Evolutionary conservation across 129 eudicot genomes (phyloP).

Genomic region (Deinandra increscens): DNA sequence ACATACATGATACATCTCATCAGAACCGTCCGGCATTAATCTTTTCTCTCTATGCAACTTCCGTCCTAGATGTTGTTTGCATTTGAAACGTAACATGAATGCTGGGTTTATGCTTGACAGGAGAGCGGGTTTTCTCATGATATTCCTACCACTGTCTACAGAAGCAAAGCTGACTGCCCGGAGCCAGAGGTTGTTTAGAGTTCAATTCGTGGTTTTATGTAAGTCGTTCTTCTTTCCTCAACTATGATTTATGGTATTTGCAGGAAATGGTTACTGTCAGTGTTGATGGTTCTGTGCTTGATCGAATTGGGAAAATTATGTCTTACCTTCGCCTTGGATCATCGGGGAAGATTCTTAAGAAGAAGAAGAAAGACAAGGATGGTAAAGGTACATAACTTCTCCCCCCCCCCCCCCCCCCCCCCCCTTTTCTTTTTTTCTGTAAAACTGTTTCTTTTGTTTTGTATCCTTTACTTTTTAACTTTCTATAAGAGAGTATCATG

Average conservation of each 20-base stretch:
- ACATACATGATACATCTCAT: not conserved
- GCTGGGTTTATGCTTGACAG: constrained; percentile 43
- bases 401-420: no score
- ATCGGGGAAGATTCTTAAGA: constrained; percentile 95
- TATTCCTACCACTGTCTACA: constrained; percentile 90
- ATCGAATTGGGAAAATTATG: constrained; percentile 91
- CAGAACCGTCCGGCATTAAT: not conserved
- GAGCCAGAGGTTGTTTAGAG: constrained; percentile 73
- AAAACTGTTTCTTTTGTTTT: not conserved
- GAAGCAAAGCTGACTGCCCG: constrained; percentile 99
- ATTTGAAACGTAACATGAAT: constrained; percentile 22
- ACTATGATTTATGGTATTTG: constrained; percentile 15
- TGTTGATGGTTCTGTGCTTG: constrained; percentile 95
- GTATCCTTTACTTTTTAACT: constrained; percentile 15
- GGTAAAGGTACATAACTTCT: constrained; percentile 51
- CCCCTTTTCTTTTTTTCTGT: not conserved
- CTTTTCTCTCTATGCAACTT: not conserved
- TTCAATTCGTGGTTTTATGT: constrained; percentile 20
- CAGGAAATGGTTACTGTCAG: constrained; percentile 97
- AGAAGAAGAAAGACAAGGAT: constrained; percentile 91
- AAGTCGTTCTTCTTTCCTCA: constrained; percentile 15
- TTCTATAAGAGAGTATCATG: no score
- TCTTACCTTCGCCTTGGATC: constrained; percentile 98
- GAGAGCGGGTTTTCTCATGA: constrained; percentile 87
- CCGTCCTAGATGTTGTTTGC: not conserved